A percentile compares a stretch with the other conserved stretches of the same genome.
phyloP scores from a whole-genome alignment of 1,284 basidiomycete species.

The Tilletiopsis washingtonensis region DNA sequence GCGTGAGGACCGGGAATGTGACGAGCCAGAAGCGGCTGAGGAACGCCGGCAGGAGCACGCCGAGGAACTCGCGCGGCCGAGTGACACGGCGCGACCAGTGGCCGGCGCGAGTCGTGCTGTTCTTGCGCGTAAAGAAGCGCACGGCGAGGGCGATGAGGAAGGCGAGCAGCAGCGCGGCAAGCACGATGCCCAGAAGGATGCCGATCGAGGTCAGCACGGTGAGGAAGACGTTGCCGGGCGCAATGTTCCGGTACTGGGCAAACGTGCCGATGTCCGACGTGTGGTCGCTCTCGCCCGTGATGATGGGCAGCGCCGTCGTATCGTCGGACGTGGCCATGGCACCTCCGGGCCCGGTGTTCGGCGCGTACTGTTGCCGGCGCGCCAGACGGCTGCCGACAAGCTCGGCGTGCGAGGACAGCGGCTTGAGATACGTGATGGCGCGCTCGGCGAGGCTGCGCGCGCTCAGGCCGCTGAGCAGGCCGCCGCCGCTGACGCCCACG shows the following conservation, averaged over 20 bases:
- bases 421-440: not conserved
- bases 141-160: constrained; percentile 8
- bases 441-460: not conserved
- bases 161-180: constrained; percentile 16
- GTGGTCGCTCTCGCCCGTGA: constrained; percentile 12
- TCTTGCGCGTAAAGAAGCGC: not conserved
- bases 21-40: constrained; percentile 4
- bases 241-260: constrained; percentile 30
- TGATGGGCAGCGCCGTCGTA: constrained; percentile 21
- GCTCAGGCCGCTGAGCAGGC: not conserved
- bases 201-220: constrained; percentile 37
- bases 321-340: constrained; percentile 15
- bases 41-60: not conserved
- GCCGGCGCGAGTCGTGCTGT: not conserved
- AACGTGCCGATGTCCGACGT: constrained; percentile 30
- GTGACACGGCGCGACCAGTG: constrained; percentile 7
- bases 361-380: constrained; percentile 35
- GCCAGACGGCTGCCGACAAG: not conserved
- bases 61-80: constrained; percentile 4
- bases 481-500: not conserved
- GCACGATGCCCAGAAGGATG: constrained; percentile 26
- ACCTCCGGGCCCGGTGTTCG: constrained; percentile 39
- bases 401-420: not conserved
- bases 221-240: constrained; percentile 36
- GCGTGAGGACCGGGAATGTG: constrained; percentile 18